Percentiles rank a stretch among this genome's conserved stretches.
phyloP scores from a whole-genome alignment of 2,329 filamentous ascomycete species.

The Capronia americana region DNA sequence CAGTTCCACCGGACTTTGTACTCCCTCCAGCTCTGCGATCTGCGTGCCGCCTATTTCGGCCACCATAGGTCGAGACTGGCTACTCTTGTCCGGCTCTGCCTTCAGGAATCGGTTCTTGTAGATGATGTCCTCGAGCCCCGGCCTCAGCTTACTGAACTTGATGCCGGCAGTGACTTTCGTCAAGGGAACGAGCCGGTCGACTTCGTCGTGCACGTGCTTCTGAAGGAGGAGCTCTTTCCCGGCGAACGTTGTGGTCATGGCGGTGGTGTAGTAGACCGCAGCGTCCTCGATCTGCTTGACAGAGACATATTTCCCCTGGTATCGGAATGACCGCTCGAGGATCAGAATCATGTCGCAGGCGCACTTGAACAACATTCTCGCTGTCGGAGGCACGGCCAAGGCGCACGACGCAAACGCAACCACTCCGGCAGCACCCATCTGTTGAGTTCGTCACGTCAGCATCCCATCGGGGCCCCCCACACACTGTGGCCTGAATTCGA shows the following conservation, averaged over 20 bases:
- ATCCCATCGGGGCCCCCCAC: too few relatives aligned
- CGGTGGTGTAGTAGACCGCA: conserved; percentile 38
- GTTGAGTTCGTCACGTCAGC: neutral
- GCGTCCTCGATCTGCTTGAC: conserved; percentile 40
- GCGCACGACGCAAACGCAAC: conserved; percentile 39
- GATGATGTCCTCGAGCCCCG: conserved; percentile 37
- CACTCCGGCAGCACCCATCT: conserved; percentile 40
- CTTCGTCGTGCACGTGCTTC: conserved; percentile 37
- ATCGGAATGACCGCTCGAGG: conserved; percentile 42
- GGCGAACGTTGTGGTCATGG: conserved; percentile 35
- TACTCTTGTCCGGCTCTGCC: conserved; percentile 20
- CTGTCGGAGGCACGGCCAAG: conserved; percentile 43
- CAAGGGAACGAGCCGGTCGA: conserved; percentile 35
- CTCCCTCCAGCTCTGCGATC: conserved; percentile 29
- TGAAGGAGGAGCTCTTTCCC: conserved; percentile 38
- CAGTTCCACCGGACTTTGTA: conserved; percentile 24
- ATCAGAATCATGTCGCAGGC: conserved; percentile 46
- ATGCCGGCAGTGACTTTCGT: conserved; percentile 31
- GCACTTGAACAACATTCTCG: conserved; percentile 45
- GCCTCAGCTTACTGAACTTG: conserved; percentile 31
- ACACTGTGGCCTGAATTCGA: neutral
- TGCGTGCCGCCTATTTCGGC: conserved; percentile 22
- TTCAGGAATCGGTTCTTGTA: conserved; percentile 39
- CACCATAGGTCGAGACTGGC: conserved; percentile 1
- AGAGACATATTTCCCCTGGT: conserved; percentile 38